Base-by-base conservation (phyloP, 768 basidiomycete genomes). In the Leccinum arenicola region DNA sequence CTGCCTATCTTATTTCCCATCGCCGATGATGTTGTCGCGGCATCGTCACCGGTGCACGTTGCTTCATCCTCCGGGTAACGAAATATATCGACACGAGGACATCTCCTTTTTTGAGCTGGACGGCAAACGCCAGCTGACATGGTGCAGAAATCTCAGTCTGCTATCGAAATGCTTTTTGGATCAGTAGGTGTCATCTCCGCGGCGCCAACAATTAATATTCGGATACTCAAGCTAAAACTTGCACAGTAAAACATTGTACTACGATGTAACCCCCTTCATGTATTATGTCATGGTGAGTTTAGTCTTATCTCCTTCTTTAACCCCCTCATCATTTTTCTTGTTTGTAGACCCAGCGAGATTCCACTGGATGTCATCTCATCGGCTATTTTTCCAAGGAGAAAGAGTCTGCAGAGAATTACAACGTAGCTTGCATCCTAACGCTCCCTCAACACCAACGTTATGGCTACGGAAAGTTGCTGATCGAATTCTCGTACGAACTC, bases 371-470 rank as follows among this genome's bases (percentile, higher is more conserved):
- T 73, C 97, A 99, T 72, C 76, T 97, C 64, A 90, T 99, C 64
- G 96, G 96, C 25, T 99, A 98, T 77, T 99, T 99, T 75, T 98
- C 95, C 29, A 98, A 98, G 71, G 97, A 99, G 78, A 99, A 99
- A 73, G 97, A 99, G 74, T 95, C 86, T 3, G 90, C 97, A 27
- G 97, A 99, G 67, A 93, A 87, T 68, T 99, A 98, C 81, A 99
- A 99, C 74, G 92, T 99, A 56, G 97, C 97, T 0, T 99, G 97
- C 81, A 98, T 99, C 74, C 78, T 98, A 59, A 95, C 97, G n/a
- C 82, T 99, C 45, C 97, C 97, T 6, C 97, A 99, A 71, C 93
- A 98, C 71, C 97, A 99, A 73, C 89, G 96, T 35, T 88, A 92
- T 70, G 95, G 95, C 6, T 97, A 94, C 73, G 97, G 97, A 58